Evolutionary conservation across 345 rosid genomes (phyloP).

Genomic region (Orychophragmus violaceus): DNA sequence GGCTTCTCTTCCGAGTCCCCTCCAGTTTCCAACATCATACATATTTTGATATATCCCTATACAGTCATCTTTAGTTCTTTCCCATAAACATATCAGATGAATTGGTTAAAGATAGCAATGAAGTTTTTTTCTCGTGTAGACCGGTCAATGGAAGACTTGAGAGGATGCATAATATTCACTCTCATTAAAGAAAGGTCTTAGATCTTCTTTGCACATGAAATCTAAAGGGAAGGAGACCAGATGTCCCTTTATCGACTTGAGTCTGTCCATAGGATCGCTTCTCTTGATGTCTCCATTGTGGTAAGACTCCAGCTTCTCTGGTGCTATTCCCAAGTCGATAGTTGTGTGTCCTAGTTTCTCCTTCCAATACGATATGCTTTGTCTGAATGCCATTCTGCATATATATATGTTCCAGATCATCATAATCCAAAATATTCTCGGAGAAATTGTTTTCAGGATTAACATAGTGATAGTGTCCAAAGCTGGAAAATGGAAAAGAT

Average conservation of each 20-base stretch:
- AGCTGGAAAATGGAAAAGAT: background rate
- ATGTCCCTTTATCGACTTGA: slow-evolving; percentile 59
- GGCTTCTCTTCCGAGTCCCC: slow-evolving; percentile 2
- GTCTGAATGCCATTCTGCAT: too few relatives aligned
- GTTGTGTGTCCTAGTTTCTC: too few relatives aligned
- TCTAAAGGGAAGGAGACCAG: slow-evolving; percentile 89
- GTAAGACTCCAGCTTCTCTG: too few relatives aligned
- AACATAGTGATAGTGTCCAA: background rate
- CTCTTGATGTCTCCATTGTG: too few relatives aligned
- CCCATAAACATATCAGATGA: slow-evolving; percentile 11
- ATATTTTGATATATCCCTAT: slow-evolving; percentile 13
- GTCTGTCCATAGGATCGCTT: slow-evolving; percentile 58
- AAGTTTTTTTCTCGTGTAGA: slow-evolving; percentile 10
- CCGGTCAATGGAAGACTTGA: slow-evolving; percentile 69
- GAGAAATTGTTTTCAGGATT: background rate
- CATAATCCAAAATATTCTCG: slow-evolving; percentile 33
- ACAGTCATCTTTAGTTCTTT: slow-evolving; percentile 8
- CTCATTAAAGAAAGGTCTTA: slow-evolving; percentile 85
- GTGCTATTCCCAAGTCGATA: slow-evolving; percentile 85
- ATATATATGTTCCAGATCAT: too few relatives aligned
- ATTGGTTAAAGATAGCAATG: slow-evolving; percentile 7
- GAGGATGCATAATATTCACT: slow-evolving; percentile 94
- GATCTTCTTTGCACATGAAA: slow-evolving; percentile 86
- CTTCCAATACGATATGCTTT: too few relatives aligned
- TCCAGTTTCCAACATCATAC: too few relatives aligned